phyloP scores from a whole-genome alignment of 108 stramenopile species.

The Mediolabrus comicus region DNA sequence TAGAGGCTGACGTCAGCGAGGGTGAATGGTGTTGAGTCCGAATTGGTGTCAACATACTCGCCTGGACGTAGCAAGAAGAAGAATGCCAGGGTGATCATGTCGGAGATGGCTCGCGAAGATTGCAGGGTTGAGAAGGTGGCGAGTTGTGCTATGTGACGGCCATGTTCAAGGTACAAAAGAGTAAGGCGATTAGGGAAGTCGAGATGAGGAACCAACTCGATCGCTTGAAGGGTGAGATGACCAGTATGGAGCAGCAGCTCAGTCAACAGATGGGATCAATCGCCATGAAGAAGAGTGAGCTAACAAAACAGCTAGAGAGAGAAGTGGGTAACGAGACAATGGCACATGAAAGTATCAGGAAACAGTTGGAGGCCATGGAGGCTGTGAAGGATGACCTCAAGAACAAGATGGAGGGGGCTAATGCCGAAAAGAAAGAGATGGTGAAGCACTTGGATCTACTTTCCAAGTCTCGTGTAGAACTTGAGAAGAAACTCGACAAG shows the following conservation, averaged over 20 bases:
- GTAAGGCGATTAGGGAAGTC: conserved; percentile 14
- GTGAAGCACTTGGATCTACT: conserved; percentile 23
- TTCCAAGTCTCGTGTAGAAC: conserved; percentile 22
- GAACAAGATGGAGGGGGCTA: conserved; percentile 16
- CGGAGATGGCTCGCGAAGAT: too few relatives aligned
- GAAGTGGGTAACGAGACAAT: too few relatives aligned
- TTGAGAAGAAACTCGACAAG: conserved; percentile 23
- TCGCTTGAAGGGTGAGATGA: conserved; percentile 13
- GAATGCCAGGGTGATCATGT: not conserved
- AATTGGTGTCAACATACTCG: conserved; percentile 5
- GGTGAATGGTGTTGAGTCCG: not conserved
- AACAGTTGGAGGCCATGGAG: conserved; percentile 15
- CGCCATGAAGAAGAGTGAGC: conserved; percentile 14
- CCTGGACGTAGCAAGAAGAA: conserved; percentile 15
- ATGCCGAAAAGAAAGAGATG: conserved; percentile 29
- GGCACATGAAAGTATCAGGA: too few relatives aligned
- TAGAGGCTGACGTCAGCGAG: conserved; percentile 15
- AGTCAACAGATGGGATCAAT: conserved; percentile 30
- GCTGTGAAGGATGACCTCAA: not conserved
- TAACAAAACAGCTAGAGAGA: not conserved
- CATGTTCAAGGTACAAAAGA: conserved; percentile 24
- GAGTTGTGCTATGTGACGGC: conserved; percentile 9
- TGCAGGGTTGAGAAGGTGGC: too few relatives aligned
- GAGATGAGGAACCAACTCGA: conserved; percentile 26
- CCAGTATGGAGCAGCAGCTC: conserved; percentile 22